Evolutionary conservation across 1,139 yeast genomes (phyloP), one percentile per base, ranked within the genome.

Genomic region (Yamadazyma oceani): DNA sequence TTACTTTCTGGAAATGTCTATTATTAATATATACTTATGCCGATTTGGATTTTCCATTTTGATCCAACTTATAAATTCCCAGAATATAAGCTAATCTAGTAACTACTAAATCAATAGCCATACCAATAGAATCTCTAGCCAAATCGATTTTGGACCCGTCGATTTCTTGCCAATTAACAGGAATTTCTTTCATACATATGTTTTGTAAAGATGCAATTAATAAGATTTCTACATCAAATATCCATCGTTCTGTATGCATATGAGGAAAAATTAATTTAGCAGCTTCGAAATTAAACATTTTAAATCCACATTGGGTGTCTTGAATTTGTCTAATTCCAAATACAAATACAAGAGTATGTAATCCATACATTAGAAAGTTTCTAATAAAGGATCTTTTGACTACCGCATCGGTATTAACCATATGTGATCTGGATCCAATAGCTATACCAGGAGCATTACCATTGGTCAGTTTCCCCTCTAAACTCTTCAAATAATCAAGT

Each of bases 211-310:
- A 77, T 2, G 92, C 97, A 43, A 94, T 67, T 45, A 92, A 76
- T 46, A 92, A 70, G 14, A 92, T 79, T 62, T 92, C 98, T 31
- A 92, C 97, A 56, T 92, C 98, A 60, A 92, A 92, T 29, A 94
- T 92, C 98, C 98, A 92, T 40, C 98, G 80, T 62, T 92, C 98
- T 11, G 96, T 90, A 59, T 92, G 97, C 86, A 94, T 79, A 49
- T 77, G 83, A 4, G 97, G 97, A 62, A 89, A 89, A 30, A 92
- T 85, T 39, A 55, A 53, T 13, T 56, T 55, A 13, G 83, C 75
- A 0, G 97, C 84, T 10, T 70, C 66, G 43, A 79, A 74, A 48
- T 92, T 86, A 61, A 90, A 92, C 64, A 92, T 68, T 61, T 92
- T 92, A 69, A 94, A 92, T 5, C 98, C 98, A 68, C 98, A 92